phyloP scores from a whole-genome alignment of 2,329 filamentous ascomycete species.

The Coleophoma eucalyptorum region DNA sequence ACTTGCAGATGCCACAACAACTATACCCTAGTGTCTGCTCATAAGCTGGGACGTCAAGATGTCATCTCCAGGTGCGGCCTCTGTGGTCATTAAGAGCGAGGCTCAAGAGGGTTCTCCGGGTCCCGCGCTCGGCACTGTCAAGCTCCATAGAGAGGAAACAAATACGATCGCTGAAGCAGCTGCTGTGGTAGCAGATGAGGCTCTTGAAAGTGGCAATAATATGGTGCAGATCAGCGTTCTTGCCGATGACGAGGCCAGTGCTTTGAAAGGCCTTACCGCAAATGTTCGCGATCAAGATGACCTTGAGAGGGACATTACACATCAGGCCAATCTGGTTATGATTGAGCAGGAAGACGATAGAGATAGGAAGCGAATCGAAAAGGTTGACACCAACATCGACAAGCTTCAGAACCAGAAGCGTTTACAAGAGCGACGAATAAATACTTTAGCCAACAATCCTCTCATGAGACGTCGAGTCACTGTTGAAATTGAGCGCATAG shows the following conservation, averaged over 20 bases:
- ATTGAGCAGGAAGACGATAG: constrained; percentile 60
- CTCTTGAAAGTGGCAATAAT: constrained; percentile 8
- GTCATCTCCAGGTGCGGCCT: constrained; percentile 1
- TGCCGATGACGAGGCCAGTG: constrained; percentile 23
- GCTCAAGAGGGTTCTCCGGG: neutral
- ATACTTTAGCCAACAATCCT: constrained; percentile 46
- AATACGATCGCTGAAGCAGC: constrained; percentile 19
- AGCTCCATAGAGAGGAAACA: constrained; percentile 12
- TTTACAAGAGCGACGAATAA: constrained; percentile 51
- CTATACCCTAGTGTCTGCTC: no score
- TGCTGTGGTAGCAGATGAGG: constrained; percentile 14
- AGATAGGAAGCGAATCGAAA: constrained; percentile 59
- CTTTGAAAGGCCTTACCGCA: constrained; percentile 58
- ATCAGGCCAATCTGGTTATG: constrained; percentile 55
- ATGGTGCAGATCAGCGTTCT: constrained; percentile 1
- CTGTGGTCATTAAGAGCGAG: neutral
- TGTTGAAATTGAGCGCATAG: constrained; percentile 27
- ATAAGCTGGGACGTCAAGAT: constrained; percentile 3
- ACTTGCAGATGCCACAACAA: no score
- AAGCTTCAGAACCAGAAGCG: constrained; percentile 65
- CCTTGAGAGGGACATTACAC: constrained; percentile 78
- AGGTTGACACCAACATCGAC: constrained; percentile 46
- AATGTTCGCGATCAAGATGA: constrained; percentile 84
- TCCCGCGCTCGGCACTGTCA: constrained; percentile 2
- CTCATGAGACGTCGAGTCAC: constrained; percentile 40